Evolutionary conservation across 495 filamentous ascomycete species (phyloP).

Genomic region (Aspergillus hancockii): DNA sequence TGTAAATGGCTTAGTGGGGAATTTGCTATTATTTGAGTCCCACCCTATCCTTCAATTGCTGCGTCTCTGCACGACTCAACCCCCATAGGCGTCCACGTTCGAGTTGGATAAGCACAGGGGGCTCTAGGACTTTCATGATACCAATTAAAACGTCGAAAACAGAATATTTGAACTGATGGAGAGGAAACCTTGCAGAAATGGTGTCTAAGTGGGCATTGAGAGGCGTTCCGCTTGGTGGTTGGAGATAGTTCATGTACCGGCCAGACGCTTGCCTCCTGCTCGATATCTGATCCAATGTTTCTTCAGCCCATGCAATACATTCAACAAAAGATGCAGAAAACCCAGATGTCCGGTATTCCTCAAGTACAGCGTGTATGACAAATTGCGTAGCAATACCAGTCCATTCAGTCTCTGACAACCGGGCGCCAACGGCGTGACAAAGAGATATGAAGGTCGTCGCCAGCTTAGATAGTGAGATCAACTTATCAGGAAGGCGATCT

Average conservation of each 20-base stretch:
- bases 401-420: conserved; percentile 33
- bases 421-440: conserved; percentile 34
- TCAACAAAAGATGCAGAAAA: not conserved
- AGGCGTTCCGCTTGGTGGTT: conserved; percentile 11
- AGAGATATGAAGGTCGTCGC: conserved; percentile 50
- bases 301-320: conserved; percentile 14
- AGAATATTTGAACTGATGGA: conserved; percentile 24
- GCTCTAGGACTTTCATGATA: conserved; percentile 38
- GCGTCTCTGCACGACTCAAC: conserved; percentile 37
- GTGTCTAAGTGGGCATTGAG: conserved; percentile 9
- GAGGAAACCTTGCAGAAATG: conserved; percentile 13
- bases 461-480: conserved; percentile 27
- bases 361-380: conserved; percentile 51
- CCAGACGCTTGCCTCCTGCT: conserved; percentile 4
- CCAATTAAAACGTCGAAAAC: conserved; percentile 33
- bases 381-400: conserved; percentile 47
- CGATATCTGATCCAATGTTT: not conserved
- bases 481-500: not conserved
- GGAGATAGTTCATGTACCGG: conserved; percentile 18
- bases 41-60: conserved; percentile 30
- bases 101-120: conserved; percentile 46
- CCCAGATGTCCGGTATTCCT: conserved; percentile 40
- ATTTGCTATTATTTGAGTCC: conserved; percentile 24
- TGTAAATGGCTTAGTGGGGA: not conserved
- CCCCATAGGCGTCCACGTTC: conserved; percentile 43